These are phyloP conservation scores for Delphinella strobiligena DNA, from an alignment of 2,329 filamentous ascomycete species.

Conservation along the genomic window DNA sequence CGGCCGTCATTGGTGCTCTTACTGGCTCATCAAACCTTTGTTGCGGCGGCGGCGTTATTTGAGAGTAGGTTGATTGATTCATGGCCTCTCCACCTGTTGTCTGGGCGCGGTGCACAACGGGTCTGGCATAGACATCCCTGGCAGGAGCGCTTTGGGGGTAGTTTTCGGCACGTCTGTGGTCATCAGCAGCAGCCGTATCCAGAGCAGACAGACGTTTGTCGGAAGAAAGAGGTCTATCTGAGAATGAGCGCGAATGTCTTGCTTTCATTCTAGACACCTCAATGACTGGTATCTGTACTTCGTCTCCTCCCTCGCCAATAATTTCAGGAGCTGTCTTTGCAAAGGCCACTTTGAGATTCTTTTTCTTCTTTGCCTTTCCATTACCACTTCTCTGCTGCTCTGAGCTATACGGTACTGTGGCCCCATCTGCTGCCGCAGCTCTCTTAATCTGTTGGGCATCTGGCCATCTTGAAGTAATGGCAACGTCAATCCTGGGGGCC, in stretches of 20 bases:
- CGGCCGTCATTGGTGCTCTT: constrained; percentile 6
- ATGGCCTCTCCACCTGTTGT: constrained; percentile 23
- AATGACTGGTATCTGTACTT: constrained; percentile 58
- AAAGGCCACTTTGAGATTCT: constrained; percentile 65
- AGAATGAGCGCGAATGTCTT: constrained; percentile 15
- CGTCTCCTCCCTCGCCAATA: constrained; percentile 87
- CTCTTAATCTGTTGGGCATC: constrained; percentile 32
- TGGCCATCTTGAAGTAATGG: constrained; percentile 40
- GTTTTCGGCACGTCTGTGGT: neutral
- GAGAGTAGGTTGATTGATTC: neutral
- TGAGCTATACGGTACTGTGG: constrained; percentile 17
- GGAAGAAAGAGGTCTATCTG: constrained; percentile 13
- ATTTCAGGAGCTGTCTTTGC: constrained; percentile 60
- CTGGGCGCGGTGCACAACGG: constrained; percentile 40
- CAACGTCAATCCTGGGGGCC: constrained; percentile 35
- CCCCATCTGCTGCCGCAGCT: constrained; percentile 26
- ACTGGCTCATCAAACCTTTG: neutral
- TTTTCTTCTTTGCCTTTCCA: constrained; percentile 37
- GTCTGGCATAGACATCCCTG: constrained; percentile 15
- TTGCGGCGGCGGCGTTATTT: no score
- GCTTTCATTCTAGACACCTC: constrained; percentile 55
- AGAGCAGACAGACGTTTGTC: constrained; percentile 11
- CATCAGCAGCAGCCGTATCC: constrained; percentile 2
- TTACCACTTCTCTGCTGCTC: constrained; percentile 9
- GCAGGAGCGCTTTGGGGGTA: constrained; percentile 1